These are phyloP conservation scores for Hondaea fermentalgiana DNA, from an alignment of 108 stramenopile species.

Conservation along the genomic window DNA sequence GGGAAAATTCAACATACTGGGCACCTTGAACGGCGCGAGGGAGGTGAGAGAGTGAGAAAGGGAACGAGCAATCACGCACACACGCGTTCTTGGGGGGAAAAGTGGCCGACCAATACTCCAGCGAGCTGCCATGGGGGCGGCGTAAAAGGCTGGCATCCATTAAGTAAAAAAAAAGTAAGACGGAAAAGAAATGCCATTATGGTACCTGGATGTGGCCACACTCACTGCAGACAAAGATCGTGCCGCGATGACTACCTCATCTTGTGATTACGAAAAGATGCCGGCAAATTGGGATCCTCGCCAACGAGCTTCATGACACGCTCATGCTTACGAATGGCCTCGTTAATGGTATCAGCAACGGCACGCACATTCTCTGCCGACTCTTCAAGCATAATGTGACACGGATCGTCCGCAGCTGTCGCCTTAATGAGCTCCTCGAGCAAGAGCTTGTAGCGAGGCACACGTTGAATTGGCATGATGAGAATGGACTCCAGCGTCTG, in stretches of 20 bases:
- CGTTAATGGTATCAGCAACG: background rate
- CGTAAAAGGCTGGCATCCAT: no score
- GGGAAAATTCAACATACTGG: no score
- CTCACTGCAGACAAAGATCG: no score
- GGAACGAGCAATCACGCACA: no score
- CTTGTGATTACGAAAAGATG: background rate
- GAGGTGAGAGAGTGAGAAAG: no score
- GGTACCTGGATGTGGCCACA: no score
- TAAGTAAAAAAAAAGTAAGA: no score
- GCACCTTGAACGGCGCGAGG: no score
- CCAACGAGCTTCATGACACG: background rate
- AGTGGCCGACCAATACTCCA: no score
- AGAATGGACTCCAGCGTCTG: background rate
- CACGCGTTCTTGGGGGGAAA: no score
- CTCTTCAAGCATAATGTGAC: background rate
- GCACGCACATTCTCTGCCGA: background rate
- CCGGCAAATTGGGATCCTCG: background rate
- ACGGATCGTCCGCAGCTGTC: background rate
- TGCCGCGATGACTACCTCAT: background rate
- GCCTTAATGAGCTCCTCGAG: background rate
- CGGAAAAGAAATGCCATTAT: no score
- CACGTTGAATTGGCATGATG: constrained; percentile 7
- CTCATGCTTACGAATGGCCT: constrained; percentile 2
- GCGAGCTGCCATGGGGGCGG: no score
- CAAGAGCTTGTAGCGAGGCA: constrained; percentile 10